Base-by-base conservation (phyloP, 2,329 filamentous ascomycete species). In the Ascochyta rabiei region DNA sequence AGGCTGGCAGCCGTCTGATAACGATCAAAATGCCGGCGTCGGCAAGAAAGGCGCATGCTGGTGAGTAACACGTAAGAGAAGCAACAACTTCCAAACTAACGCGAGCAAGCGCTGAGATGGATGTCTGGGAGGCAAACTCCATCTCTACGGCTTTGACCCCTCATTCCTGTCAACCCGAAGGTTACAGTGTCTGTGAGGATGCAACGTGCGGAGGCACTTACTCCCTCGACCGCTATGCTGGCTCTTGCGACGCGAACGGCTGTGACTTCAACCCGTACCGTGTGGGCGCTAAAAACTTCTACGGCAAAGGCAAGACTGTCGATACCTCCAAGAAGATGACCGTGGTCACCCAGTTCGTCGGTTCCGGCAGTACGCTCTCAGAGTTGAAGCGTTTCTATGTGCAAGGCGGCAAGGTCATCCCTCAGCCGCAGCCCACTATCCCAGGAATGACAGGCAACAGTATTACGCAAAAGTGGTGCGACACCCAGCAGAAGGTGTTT, bases 191-290 rank as follows among this genome's bases (percentile, higher is more conserved):
- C 49, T 88, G 85, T 76, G 64, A 71, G 0, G 85, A 81, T 38
- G 79, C 63, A n/a, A 35, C 33, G 6, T 75, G 73, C 42, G 73
- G 73, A 16, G 70, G 80, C 75, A 54, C 82, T 79, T 72, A 75
- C 71, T 62, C 77, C 75, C 51, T 86, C 21, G 75, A 80, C 59
- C 84, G 86, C 53, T 88, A 88, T 67, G 79, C 71, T n/a, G 86
- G 86, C 34, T 76, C 81, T 52, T 89, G 87, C 68, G 87, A 89
- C 64, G 82, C 84, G 46, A 85, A 88, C 64, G 86, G 87, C 39
- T 89, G 87, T 67, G 86, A 88, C 71, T 89, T 68, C 57, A 74
- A 73, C 62, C 63, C 62, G n/a, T 89, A 82, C 80, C 86, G 86
- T 65, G 79, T 84, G 76, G 87, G 86, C 55, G 81, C 86, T 74